phyloP scores from a whole-genome alignment of 495 filamentous ascomycete genomes.

The Tuber aestivum region DNA sequence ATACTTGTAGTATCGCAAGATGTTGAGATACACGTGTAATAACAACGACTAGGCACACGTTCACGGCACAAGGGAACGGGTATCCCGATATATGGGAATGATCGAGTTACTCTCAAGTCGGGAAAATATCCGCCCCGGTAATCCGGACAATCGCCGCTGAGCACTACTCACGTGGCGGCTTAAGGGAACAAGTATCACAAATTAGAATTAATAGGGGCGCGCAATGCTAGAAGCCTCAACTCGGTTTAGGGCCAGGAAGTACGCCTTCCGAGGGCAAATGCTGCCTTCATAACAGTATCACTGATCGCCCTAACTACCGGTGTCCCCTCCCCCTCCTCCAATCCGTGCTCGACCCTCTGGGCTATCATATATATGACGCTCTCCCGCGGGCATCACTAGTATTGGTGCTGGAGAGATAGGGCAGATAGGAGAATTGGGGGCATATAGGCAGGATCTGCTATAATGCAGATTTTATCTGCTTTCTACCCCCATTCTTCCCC shows the following conservation, averaged over 20 bases:
- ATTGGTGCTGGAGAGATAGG: background rate
- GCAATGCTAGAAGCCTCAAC: background rate
- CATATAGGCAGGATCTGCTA: background rate
- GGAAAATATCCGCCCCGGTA: background rate
- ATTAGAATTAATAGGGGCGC: background rate
- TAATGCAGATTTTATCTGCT: background rate
- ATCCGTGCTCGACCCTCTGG: background rate
- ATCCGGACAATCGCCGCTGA: background rate
- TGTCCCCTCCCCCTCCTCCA: background rate
- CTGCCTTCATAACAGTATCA: background rate
- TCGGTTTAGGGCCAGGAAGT: background rate
- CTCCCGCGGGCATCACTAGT: background rate
- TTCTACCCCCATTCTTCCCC: background rate
- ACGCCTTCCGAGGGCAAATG: background rate
- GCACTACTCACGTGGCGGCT: background rate
- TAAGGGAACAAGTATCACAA: background rate
- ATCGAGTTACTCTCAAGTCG: background rate
- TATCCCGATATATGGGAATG: background rate
- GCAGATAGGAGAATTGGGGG: background rate
- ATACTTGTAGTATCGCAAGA: background rate
- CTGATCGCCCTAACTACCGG: background rate
- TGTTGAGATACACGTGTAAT: too few species aligned
- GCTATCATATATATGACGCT: background rate
- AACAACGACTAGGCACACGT: background rate
- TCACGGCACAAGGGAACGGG: background rate